Evolutionary conservation across 2,329 filamentous ascomycete genomes (phyloP), one percentile per base, ranked within the genome.

Genomic region (Cladosporium sphaerospermum): DNA sequence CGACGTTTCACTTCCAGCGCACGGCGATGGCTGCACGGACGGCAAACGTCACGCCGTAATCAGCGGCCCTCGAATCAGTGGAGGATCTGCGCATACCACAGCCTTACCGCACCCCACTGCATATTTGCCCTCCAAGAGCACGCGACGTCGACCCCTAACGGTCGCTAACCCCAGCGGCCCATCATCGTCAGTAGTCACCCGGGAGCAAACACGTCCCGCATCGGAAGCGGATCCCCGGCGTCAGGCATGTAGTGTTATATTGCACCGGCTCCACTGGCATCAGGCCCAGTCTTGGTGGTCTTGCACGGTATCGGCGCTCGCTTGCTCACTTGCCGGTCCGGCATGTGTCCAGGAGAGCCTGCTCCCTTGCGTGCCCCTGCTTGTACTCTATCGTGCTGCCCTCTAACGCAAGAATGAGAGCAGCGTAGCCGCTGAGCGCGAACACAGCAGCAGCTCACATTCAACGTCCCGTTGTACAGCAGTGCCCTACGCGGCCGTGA

Each of bases 371-470:
- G 13, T 39, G 11, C 23, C 40, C 41, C 40, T 42, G 47, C 32
- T 7, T 23, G 9, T 43, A 47, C 45, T n/a, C 45, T 31, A 41
- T 16, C 46, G 19, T 49, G 46, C 33, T 11, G 19, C 11, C 37
- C 37, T 51, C 31, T 11, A 10, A 51, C 48, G 44, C 31, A 51
- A 51, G 40, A 51, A 51, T 51, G 48, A 44, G 33, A 51, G 40
- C 31, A 37, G 14, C 32, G 16, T 16, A 37, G 40, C 39, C 37
- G 31, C 31, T 31, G 23, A 31, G 23, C 19, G 23, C 23, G 28
- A 31, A 33, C 46, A 49, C 46, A 49, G 36, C 46, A 49, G 46
- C 40, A 45, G 36, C 33, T 41, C 46, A 49, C 41, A 49, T 41
- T 33, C 19, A 32, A 23, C 28, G 46, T 19, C n/a, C 19, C 18